Percentiles rank a stretch among this genome's conserved stretches.
Evolutionary conservation across 2,329 filamentous ascomycete species (phyloP).

Genomic region (Canariomyces notabilis): DNA sequence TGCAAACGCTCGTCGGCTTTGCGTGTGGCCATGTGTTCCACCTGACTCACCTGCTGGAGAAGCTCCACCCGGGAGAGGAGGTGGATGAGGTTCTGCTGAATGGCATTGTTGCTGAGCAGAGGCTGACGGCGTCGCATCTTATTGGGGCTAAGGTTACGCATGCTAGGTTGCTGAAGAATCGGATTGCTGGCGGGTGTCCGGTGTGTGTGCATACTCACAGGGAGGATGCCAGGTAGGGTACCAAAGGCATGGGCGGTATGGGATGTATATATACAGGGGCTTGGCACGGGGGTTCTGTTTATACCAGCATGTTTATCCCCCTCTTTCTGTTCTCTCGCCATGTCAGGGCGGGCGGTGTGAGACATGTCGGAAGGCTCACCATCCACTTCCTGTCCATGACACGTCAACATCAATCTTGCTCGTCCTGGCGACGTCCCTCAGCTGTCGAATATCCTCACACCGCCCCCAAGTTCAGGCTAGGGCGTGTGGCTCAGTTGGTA

Average conservation of each 20-base stretch:
- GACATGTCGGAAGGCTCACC: no score
- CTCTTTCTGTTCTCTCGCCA: not conserved
- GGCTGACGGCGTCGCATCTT: conserved; percentile 38
- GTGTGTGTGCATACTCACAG: conserved; percentile 45
- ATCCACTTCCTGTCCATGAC: not conserved
- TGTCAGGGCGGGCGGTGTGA: no score
- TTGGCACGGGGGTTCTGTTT: not conserved
- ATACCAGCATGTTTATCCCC: not conserved
- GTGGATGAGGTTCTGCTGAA: conserved; percentile 41
- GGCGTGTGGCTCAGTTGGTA: conserved; percentile 23
- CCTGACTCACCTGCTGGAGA: conserved; percentile 62
- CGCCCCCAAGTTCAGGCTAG: conserved; percentile 2
- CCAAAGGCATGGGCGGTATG: not conserved
- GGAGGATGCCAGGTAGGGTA: not conserved
- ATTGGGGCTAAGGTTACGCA: conserved; percentile 86
- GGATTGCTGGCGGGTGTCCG: conserved; percentile 60
- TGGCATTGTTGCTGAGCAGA: conserved; percentile 39
- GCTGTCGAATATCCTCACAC: not conserved
- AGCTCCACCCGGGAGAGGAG: conserved; percentile 41
- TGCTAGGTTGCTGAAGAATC: conserved; percentile 70
- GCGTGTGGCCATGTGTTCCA: conserved; percentile 81
- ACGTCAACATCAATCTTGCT: not conserved
- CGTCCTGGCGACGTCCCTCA: not conserved
- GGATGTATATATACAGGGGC: not conserved
- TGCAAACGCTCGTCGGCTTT: conserved; percentile 72